phyloP scores from a whole-genome alignment of 2,329 filamentous ascomycete genomes.

The Aspergillus ruber region DNA sequence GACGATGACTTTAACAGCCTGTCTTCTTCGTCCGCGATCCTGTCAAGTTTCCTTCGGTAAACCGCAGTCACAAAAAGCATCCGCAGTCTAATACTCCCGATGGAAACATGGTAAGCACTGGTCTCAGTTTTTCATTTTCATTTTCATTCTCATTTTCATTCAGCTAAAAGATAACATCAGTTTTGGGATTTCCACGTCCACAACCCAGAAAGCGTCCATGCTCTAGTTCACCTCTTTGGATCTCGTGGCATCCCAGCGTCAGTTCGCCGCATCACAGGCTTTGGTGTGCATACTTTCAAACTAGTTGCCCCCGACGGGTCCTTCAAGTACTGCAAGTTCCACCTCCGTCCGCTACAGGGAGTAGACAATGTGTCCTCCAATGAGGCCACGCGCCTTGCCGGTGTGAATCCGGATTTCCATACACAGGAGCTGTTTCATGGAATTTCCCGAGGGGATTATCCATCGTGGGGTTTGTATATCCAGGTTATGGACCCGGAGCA shows the following conservation, averaged over 20 bases:
- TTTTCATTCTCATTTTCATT: too few relatives aligned
- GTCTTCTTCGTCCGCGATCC: constrained; percentile 44
- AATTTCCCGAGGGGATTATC: constrained; percentile 52
- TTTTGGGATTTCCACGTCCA: constrained; percentile 58
- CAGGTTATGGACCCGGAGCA: constrained; percentile 51
- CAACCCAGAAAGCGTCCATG: constrained; percentile 54
- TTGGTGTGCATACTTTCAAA: constrained; percentile 31
- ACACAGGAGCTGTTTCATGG: constrained; percentile 56
- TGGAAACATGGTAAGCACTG: constrained; percentile 46
- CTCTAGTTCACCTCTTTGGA: constrained; percentile 56
- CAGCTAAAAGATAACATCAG: constrained; percentile 15
- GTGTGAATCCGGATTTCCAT: constrained; percentile 52
- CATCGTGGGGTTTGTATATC: constrained; percentile 51
- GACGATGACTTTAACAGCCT: constrained; percentile 15
- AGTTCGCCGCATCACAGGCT: constrained; percentile 49
- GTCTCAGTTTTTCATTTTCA: background rate
- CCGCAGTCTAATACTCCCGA: constrained; percentile 60
- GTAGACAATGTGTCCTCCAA: constrained; percentile 48
- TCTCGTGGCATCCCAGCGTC: constrained; percentile 48
- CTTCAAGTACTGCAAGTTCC: constrained; percentile 56
- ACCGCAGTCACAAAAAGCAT: constrained; percentile 60
- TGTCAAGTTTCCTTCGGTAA: constrained; percentile 37
- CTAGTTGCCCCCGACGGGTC: constrained; percentile 35
- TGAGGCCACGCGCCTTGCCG: constrained; percentile 47
- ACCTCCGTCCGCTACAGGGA: constrained; percentile 53